Evolutionary conservation across 2,329 filamentous ascomycete genomes (phyloP).

Genomic region (Aspergillus terreus): DNA sequence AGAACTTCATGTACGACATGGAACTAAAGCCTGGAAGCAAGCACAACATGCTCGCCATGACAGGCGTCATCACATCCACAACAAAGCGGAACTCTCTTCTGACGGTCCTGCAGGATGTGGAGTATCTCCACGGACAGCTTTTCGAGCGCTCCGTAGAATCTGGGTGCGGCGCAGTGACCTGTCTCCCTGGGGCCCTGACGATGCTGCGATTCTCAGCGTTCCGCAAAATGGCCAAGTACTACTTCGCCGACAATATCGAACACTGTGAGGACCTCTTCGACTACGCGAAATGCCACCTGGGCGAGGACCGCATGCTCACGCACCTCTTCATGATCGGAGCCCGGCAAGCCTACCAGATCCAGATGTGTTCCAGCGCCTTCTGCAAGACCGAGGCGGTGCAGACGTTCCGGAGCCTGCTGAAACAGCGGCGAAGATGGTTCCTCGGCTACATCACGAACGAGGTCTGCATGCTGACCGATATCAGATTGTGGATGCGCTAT

Average conservation of each 20-base stretch:
- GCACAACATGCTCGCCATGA: conserved; percentile 94
- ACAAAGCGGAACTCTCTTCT: conserved; percentile 84
- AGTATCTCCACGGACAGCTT: conserved; percentile 94
- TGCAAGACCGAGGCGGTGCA: conserved; percentile 98
- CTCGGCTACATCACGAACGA: conserved; percentile 97
- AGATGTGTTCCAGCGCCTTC: conserved; percentile 96
- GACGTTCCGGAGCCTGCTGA: conserved; percentile 77
- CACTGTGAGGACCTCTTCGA: conserved; percentile 95
- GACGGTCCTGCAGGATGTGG: conserved; percentile 93
- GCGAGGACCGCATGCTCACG: conserved; percentile 94
- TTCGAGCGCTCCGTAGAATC: conserved; percentile 96
- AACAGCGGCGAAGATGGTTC: conserved; percentile 95
- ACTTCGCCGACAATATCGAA: conserved; percentile 95
- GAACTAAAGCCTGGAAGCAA: conserved; percentile 90
- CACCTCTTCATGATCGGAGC: conserved; percentile 99
- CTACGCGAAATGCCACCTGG: conserved; percentile 90
- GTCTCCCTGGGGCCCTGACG: conserved; percentile 88
- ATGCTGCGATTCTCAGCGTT: conserved; percentile 96
- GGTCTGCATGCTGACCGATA: conserved; percentile 95
- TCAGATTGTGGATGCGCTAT: conserved; percentile 86
- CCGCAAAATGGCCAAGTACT: conserved; percentile 94
- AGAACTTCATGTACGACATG: conserved; percentile 99
- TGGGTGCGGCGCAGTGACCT: conserved; percentile 89
- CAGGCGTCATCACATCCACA: conserved; percentile 92
- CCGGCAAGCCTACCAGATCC: conserved; percentile 88